Evolutionary conservation across 352 stramenopile genomes (phyloP), one percentile per base, ranked within the genome.

Genomic region (Phytophthora pistaciae): DNA sequence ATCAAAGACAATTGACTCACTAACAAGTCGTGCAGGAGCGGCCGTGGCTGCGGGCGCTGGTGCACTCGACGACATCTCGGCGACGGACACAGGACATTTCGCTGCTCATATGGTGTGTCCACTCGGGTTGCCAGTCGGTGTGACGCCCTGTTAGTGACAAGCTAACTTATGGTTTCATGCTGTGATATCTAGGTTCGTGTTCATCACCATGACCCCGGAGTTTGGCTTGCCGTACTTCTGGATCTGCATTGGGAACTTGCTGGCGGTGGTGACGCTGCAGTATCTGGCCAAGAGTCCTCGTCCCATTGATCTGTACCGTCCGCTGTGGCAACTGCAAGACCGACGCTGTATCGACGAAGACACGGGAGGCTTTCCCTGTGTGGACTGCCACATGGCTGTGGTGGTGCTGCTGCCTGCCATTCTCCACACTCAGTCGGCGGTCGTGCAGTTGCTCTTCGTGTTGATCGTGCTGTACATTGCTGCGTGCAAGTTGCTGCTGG

Each of bases 381-480:
- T 95, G 4, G 86, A 95, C 75, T 81, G 76, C 29, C 88, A 95
- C 77, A 93, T 95, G 84, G 63, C 82, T 10, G 66, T 94, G 1
- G 85, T 94, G 14, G 82, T 94, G 57, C 66, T 94, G 44, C 60
- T 91, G 9, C 85, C 87, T 5, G 77, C 84, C 1, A 74, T 90
- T 49, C 60, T 88, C 2, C 64, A 92, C 67, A 78, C 74, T 2
- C 29, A 74, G 31, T 82, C 78, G 3, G 48, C 49, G 4, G 23
- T 80, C 42, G 61, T 82, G 0, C 79, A 79, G 56, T 21, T 70
- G 5, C 46, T 87, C 1, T 72, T 82, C 38, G 55, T 64, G 14
- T 6, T 21, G 0, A 64, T 73, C 29, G 48, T 60, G 2, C 33
- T 72, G 7, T 74, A 66, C 31, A 68, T 82, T 11, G 54, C 71